Conservation (phyloP, 163 green algal species). For the Scenedesmus sp. region DNA sequence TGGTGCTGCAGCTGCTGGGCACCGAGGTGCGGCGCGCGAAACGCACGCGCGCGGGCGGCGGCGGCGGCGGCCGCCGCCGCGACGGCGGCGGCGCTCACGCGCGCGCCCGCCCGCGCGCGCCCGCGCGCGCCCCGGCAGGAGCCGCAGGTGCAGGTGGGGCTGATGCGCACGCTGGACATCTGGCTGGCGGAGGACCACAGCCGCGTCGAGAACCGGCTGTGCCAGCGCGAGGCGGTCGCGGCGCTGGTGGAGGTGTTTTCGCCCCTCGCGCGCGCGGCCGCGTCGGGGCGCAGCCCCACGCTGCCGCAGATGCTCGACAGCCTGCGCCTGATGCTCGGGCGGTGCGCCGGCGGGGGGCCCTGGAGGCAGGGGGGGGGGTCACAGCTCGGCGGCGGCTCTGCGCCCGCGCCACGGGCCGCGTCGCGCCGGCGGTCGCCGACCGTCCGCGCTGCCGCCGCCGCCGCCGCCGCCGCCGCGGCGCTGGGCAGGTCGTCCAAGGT, state of each 20-base stretch:
- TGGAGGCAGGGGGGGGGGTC: too few relatives aligned
- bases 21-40: constrained; percentile 45
- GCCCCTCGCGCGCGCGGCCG: constrained; percentile 1
- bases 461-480: too few relatives aligned
- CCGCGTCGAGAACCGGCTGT: constrained; percentile 69
- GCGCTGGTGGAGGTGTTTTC: constrained; percentile 73
- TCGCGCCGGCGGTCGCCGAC: too few relatives aligned
- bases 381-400: too few relatives aligned
- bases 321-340: constrained; percentile 42
- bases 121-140: background rate
- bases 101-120: too few relatives aligned
- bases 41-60: background rate
- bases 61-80: background rate
- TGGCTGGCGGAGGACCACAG: constrained; percentile 78
- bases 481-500: constrained; percentile 59
- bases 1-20: constrained; percentile 69
- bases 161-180: constrained; percentile 73
- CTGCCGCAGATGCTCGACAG: constrained; percentile 53
- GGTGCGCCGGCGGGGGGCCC: constrained; percentile 9
- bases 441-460: too few relatives aligned
- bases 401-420: too few relatives aligned
- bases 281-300: background rate
- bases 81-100: too few relatives aligned
- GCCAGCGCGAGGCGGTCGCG: constrained; percentile 58
- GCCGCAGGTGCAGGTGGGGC: constrained; percentile 50